These are phyloP conservation scores for Tranzscheliella williamsii DNA, from an alignment of 1,284 basidiomycete species.

Conservation along the genomic window DNA sequence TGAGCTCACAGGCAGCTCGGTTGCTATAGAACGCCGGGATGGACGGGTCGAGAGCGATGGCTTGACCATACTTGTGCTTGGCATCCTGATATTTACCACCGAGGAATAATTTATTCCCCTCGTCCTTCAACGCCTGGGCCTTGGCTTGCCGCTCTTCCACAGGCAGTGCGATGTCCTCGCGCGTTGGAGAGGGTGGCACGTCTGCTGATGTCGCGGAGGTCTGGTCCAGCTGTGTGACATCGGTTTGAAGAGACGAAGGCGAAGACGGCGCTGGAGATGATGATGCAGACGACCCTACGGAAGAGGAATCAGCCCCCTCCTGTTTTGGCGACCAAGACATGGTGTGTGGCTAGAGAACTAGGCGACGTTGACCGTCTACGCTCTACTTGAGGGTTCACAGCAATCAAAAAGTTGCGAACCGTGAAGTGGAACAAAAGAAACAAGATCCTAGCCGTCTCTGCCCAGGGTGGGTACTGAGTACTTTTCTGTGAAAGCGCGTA, in stretches of 20 bases:
- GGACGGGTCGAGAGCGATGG: slow-evolving; percentile 51
- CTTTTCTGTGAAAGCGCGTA: no score
- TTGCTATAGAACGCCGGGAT: slow-evolving; percentile 52
- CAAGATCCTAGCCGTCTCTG: no score
- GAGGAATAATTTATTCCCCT: slow-evolving; percentile 56
- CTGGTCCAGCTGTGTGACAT: slow-evolving; percentile 31
- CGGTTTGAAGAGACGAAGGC: slow-evolving; percentile 17
- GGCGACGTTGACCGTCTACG: no score
- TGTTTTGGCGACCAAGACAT: no score
- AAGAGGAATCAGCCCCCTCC: no score
- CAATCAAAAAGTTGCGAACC: no score
- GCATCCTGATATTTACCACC: slow-evolving; percentile 46
- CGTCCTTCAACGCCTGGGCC: slow-evolving; percentile 43
- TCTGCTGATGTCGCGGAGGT: slow-evolving; percentile 48
- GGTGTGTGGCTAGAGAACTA: no score
- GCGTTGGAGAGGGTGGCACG: slow-evolving; percentile 41
- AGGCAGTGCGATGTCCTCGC: slow-evolving; percentile 31
- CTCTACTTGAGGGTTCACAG: no score
- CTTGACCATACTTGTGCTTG: slow-evolving; percentile 51
- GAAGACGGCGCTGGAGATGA: slow-evolving; percentile 19
- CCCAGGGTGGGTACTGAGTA: no score
- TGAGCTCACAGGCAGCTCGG: slow-evolving; percentile 58
- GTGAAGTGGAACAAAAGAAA: no score
- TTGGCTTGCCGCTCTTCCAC: slow-evolving; percentile 35
- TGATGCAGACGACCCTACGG: neutral